A percentile compares a stretch with the other conserved stretches of the same genome.
These are phyloP conservation scores for Phytopythium litorale DNA, from an alignment of 352 stramenopile genomes.

Conservation along the genomic window DNA sequence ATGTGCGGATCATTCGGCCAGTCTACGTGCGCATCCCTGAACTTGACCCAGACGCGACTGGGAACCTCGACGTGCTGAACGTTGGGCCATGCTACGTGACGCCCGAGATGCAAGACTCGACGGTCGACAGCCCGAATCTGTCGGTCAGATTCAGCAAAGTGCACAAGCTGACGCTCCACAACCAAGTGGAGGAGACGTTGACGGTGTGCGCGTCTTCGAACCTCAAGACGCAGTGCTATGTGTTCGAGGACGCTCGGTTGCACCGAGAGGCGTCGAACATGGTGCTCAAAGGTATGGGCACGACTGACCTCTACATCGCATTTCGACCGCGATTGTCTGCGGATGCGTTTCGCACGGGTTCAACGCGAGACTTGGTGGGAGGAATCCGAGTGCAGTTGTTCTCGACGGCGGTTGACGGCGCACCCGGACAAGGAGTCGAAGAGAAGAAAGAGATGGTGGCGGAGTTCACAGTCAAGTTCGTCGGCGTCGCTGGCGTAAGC, in stretches of 20 bases:
- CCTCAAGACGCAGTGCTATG: constrained; percentile 87
- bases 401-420: constrained; percentile 16
- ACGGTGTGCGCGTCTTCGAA: constrained; percentile 82
- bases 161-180: constrained; percentile 79
- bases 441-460: constrained; percentile 74
- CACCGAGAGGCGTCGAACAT: constrained; percentile 73
- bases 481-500: constrained; percentile 77
- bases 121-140: constrained; percentile 69
- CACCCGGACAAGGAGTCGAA: constrained; percentile 9
- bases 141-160: constrained; percentile 84
- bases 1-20: constrained; percentile 62
- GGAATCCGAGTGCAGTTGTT: constrained; percentile 88
- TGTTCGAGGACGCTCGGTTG: constrained; percentile 73
- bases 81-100: constrained; percentile 83
- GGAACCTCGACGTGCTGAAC: constrained; percentile 69
- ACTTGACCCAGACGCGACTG: constrained; percentile 72
- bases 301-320: constrained; percentile 73
- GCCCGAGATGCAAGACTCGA: constrained; percentile 77
- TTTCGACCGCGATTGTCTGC: constrained; percentile 74
- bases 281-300: constrained; percentile 57
- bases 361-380: constrained; percentile 73
- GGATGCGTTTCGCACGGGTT: constrained; percentile 79
- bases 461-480: constrained; percentile 89
- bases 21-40: constrained; percentile 85
- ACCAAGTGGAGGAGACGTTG: constrained; percentile 71